Evolutionary conservation across 345 rosid genomes (phyloP).

Genomic region (Heritiera fomes): DNA sequence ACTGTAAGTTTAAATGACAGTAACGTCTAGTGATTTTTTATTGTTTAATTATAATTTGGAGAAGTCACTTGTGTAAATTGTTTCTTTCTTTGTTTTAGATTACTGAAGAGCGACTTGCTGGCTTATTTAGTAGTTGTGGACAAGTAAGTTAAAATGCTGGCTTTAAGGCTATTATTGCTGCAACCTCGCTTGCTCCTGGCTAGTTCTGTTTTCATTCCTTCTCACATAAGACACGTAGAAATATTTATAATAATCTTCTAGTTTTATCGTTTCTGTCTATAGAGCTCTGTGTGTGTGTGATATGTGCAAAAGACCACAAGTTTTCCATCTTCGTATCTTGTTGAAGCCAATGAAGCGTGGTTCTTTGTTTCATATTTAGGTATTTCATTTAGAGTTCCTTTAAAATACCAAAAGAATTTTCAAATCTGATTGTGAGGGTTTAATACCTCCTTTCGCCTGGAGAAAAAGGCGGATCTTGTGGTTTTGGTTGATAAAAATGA

Average conservation of each 20-base stretch:
- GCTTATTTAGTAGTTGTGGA: constrained; percentile 69
- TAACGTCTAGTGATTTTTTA: neutral
- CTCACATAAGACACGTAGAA: neutral
- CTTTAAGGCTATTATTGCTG: neutral
- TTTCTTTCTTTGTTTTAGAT: constrained; percentile 42
- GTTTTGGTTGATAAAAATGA: neutral
- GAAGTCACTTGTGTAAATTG: neutral
- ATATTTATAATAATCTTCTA: neutral
- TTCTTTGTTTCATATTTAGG: neutral
- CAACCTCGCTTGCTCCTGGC: neutral
- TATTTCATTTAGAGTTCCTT: neutral
- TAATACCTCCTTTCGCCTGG: neutral
- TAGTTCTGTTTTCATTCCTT: neutral
- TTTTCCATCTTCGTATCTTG: neutral
- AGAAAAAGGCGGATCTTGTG: neutral
- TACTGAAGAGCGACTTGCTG: constrained; percentile 90
- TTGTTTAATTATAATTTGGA: constrained; percentile 8
- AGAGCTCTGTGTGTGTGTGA: too few relatives aligned
- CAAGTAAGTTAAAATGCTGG: constrained; percentile 55
- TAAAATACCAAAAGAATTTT: neutral
- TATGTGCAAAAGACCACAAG: neutral
- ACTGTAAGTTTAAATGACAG: constrained; percentile 34
- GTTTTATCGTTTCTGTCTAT: neutral
- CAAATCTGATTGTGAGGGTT: neutral
- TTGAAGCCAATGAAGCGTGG: neutral